A percentile compares a stretch with the other conserved stretches of the same genome.
Conservation (phyloP, 441 rosid genomes). For the Erodium chrysanthum region DNA sequence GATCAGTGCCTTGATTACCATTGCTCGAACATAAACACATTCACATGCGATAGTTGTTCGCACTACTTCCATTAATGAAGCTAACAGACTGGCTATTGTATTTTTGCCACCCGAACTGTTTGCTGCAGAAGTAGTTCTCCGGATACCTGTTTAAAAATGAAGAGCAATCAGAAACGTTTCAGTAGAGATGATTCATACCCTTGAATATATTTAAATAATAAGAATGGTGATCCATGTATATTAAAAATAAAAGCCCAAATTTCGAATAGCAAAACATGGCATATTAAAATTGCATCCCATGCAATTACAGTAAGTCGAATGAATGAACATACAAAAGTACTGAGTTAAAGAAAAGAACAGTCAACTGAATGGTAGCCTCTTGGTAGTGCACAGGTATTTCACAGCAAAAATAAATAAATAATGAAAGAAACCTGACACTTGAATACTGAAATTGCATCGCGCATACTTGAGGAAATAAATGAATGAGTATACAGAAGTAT, state of each 20-base stretch:
- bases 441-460: not conserved
- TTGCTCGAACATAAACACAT: constrained; percentile 94
- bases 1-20: constrained; percentile 98
- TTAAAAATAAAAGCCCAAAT: not conserved
- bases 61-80: constrained; percentile 96
- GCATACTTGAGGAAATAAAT: too few species aligned
- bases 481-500: not conserved
- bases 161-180: not conserved
- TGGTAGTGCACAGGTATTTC: not conserved
- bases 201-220: not conserved
- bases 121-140: constrained; percentile 56
- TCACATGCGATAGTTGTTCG: constrained; percentile 99
- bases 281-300: constrained; percentile 1
- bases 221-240: not conserved
- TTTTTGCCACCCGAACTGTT: constrained; percentile 71
- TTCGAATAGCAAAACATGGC: not conserved
- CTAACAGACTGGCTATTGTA: constrained; percentile 81
- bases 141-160: constrained; percentile 36
- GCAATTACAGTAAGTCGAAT: not conserved
- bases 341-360: not conserved
- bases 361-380: not conserved
- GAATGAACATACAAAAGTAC: not conserved
- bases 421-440: not conserved
- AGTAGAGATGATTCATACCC: not conserved
- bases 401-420: not conserved